Evolutionary conservation across 2,329 filamentous ascomycete species (phyloP).

Genomic region (Paraphaeosphaeria sporulosa): DNA sequence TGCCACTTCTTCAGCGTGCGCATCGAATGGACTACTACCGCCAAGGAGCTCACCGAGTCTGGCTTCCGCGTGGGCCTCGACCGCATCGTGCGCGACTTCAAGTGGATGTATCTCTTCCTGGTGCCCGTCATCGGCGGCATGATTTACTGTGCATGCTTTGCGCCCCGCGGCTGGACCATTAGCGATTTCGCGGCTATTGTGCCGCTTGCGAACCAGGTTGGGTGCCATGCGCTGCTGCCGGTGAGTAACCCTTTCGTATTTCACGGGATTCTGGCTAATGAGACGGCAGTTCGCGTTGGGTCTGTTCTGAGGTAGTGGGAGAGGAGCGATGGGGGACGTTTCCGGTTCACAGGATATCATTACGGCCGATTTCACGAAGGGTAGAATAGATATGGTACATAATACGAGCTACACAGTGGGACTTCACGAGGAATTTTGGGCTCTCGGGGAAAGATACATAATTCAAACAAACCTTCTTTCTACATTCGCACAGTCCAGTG

Average conservation of each 20-base stretch:
- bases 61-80: constrained; percentile 87
- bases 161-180: constrained; percentile 65
- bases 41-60: constrained; percentile 80
- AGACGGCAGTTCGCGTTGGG: background rate
- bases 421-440: background rate
- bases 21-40: constrained; percentile 84
- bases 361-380: background rate
- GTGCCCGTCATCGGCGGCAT: constrained; percentile 69
- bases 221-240: constrained; percentile 73
- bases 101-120: constrained; percentile 67
- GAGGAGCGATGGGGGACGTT: background rate
- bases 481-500: background rate
- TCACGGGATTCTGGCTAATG: background rate
- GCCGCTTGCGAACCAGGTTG: constrained; percentile 74
- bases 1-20: constrained; percentile 85
- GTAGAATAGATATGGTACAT: constrained; percentile 4
- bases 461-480: background rate
- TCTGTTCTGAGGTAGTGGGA: background rate
- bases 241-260: constrained; percentile 54
- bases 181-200: constrained; percentile 70
- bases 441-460: background rate
- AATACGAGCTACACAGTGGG: background rate
- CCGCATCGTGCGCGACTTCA: constrained; percentile 80
- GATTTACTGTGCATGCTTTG: constrained; percentile 70
- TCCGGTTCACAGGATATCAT: background rate